Base-by-base conservation (phyloP, 352 stramenopile species). In the Pythium grandisporangium region DNA sequence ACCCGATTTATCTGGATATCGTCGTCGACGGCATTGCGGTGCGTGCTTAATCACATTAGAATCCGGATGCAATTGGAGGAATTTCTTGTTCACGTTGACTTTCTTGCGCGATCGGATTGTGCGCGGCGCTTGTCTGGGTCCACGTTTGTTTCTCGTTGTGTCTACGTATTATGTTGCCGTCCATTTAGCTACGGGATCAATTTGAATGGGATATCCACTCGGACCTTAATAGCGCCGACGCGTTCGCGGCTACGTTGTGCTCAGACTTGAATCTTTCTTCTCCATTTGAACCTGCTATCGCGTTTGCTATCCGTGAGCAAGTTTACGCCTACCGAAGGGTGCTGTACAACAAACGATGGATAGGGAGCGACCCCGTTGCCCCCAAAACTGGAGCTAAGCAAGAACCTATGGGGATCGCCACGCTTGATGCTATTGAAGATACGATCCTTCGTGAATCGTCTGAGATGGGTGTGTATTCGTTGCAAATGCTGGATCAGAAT, bases 191-290 rank as follows among this genome's bases (percentile, higher is more conserved):
- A 4, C 72, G 67, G 7, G 76, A 89, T 52, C 76, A 87, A 46
- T 84, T 89, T 22, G 76, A 89, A 42, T 89, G 76, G 76, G 73
- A 89, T 39, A 72, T 85, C 24, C 70, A 57, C 25, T 75, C 68
- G 29, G 56, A 71, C 36, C 75, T 63, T 32, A 45, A 50, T 27
- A 56, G 67, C 6, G 63, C 61, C 4, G 59, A 85, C 36, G 42
- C 42, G 5, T 89, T 89, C 48, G 73, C 76, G 1, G 48, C 34
- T 30, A 72, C 58, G 36, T 45, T 89, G 16, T 81, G 70, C 27
- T 47, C 51, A 36, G 76, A 89, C 19, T 44, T 89, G 33, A 73
- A 71, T 37, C 51, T 89, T 33, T 61, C 76, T 0, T 42, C 42
- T 8, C 20, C 45, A 11, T 85, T 89, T 39, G 66, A 84, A 37